These are phyloP conservation scores for Trypanosoma grayi DNA, from an alignment of 208 protist genomes.

Conservation along the genomic window DNA sequence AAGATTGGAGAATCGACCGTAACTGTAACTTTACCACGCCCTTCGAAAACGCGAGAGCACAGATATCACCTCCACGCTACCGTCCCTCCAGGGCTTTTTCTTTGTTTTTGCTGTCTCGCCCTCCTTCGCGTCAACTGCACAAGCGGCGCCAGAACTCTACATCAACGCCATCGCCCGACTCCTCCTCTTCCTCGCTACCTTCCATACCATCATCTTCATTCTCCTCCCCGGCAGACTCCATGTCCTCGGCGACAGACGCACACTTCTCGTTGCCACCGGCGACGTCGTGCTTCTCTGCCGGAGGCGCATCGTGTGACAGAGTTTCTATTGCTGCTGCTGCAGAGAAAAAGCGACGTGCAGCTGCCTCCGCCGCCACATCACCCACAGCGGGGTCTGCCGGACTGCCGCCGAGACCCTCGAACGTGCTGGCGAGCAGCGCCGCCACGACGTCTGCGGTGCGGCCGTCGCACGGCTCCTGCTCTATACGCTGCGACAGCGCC, in stretches of 20 bases:
- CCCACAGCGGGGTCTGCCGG: constrained; percentile 5
- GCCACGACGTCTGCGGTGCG: constrained; percentile 2
- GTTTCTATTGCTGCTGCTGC: neutral
- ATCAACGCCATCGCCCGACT: constrained; percentile 2
- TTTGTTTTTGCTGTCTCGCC: neutral
- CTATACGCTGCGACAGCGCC: constrained; percentile 2
- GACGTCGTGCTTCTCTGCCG: neutral
- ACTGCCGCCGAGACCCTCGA: constrained; percentile 9
- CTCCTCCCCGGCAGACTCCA: neutral
- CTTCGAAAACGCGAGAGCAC: too few species aligned
- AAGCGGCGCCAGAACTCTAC: constrained; percentile 27
- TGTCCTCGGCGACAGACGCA: neutral
- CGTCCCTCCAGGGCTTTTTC: too few species aligned
- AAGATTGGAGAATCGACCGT: neutral
- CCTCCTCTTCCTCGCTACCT: neutral
- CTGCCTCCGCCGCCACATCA: neutral
- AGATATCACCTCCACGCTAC: too few species aligned
- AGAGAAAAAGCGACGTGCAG: neutral
- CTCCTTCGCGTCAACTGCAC: constrained; percentile 29
- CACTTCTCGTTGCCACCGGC: neutral
- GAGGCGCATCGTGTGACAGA: too few species aligned
- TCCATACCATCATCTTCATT: too few species aligned
- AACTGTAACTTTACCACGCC: too few species aligned
- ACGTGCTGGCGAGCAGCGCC: neutral
- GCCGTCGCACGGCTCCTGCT: constrained; percentile 1